phyloP scores from a whole-genome alignment of 805 yeast genomes.

The Candida methanosorbosa region DNA sequence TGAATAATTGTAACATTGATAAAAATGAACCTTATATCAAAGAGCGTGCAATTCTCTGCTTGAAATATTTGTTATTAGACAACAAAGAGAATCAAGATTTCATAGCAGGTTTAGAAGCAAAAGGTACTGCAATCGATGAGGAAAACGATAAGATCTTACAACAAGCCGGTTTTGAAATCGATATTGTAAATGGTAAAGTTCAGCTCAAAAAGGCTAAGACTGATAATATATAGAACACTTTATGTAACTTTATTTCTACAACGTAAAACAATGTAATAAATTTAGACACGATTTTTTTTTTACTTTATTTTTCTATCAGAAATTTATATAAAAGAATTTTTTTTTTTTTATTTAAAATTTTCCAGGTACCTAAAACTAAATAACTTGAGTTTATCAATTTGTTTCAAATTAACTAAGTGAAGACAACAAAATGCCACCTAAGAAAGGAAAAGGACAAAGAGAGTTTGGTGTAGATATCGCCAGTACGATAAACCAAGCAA shows the following conservation, averaged over 20 bases:
- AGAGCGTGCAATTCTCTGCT: conserved; percentile 75
- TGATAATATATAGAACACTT: too few species aligned
- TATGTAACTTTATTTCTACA: too few species aligned
- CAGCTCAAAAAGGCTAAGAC: conserved; percentile 28
- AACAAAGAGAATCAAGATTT: conserved; percentile 68
- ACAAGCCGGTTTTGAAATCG: conserved; percentile 72
- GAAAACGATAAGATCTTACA: conserved; percentile 34
- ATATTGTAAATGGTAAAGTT: conserved; percentile 65
- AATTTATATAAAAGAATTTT: conserved; percentile 7
- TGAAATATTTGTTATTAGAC: conserved; percentile 55
- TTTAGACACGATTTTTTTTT: too few species aligned
- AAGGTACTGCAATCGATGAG: conserved; percentile 49
- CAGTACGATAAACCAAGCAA: conserved; percentile 19
- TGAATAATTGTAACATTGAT: conserved; percentile 81
- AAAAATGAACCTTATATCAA: conserved; percentile 82
- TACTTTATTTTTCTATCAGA: too few species aligned
- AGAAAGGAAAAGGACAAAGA: background rate
- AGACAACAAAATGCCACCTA: background rate
- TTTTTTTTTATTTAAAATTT: too few species aligned
- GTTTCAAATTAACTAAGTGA: too few species aligned
- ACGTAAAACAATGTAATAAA: too few species aligned
- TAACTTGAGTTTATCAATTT: too few species aligned
- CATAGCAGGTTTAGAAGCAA: conserved; percentile 72
- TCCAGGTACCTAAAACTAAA: too few species aligned
- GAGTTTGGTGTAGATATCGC: conserved; percentile 18